Evolutionary conservation across 129 eudicot species (phyloP), one percentile per base, ranked within the genome.

Genomic region (Helichrysum umbraculigerum): DNA sequence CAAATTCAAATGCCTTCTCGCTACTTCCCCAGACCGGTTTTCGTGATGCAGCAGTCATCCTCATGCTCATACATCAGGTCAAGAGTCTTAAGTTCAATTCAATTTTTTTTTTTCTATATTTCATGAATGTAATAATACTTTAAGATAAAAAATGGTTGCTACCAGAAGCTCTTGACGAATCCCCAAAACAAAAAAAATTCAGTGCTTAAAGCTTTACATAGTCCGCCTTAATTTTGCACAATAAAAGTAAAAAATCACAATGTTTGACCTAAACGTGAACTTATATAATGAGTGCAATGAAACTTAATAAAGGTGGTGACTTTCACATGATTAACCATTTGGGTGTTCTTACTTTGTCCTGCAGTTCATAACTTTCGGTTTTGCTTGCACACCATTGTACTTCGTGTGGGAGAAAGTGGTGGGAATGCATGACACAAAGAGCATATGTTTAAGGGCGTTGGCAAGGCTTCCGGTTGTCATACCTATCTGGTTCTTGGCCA

Each of bases 61-160:
- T 90, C 39, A 90, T 90, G 92, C 92, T 90, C 73, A 83, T 90
- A 37, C 96, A 90, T 75, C 96, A 90, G 91, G 91, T 87, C 37
- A 10, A 2, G 37, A 20, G 33, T 41, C 34, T 41, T 21, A 9
- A 41, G 33, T 42, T 21, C 33, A 4, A 5, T 68, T 42, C 20
- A 12, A 25, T 25, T 25, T n/a, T 42, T 21, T 37, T 3, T 2
- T 42, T 25, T 12, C 21, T 6, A 14, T 17, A 11, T 32, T 64
- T 64, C 22, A 14, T 64, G 41, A 33, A 4, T 6, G 14, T 32
- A 3, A 14, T 63, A 63, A 32, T 20, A 19, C 12, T 22, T 20
- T 22, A 21, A 7, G 11, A 59, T 57, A 17, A 16, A 16, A 54
- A 17, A 15, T 17, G 20, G 8, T 7, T 3, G 2, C 22, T 54